phyloP scores from a whole-genome alignment of 441 rosid species.

The Euphorbia schlechtendalii region DNA sequence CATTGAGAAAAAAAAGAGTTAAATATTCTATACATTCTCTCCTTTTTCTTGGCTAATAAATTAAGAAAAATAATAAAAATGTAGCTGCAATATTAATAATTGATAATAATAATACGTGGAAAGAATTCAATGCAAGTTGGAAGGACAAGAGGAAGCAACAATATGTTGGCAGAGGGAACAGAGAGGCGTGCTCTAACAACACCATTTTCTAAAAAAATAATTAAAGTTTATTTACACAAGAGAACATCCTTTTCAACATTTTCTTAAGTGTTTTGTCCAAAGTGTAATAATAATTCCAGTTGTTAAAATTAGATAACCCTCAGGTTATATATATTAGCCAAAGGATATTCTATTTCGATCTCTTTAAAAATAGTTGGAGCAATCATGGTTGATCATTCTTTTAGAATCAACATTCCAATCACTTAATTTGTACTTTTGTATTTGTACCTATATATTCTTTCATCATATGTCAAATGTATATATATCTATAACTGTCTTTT shows the following conservation, averaged over 20 bases:
- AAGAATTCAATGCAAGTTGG: slow-evolving; percentile 6
- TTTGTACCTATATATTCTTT: too few species aligned
- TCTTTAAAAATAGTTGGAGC: background rate
- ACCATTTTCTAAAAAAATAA: too few species aligned
- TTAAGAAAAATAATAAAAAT: background rate
- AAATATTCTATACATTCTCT: too few species aligned
- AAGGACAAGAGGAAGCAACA: slow-evolving; percentile 19
- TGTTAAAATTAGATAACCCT: too few species aligned
- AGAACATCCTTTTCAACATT: too few species aligned
- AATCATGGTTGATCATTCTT: background rate
- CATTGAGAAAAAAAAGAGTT: too few species aligned
- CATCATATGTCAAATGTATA: background rate
- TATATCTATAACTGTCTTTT: too few species aligned
- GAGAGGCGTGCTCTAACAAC: slow-evolving; percentile 1
- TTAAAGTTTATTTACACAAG: too few species aligned
- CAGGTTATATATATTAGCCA: background rate
- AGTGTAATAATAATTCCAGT: background rate
- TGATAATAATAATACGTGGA: background rate
- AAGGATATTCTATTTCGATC: background rate
- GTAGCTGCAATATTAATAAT: background rate
- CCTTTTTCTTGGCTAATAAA: background rate
- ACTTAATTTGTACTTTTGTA: background rate
- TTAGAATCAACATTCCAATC: too few species aligned
- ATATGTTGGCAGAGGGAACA: slow-evolving; percentile 9
- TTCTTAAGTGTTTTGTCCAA: too few species aligned